Conservation (phyloP, 805 yeast genomes). For the Trichomonascus vanleenenianus region DNA sequence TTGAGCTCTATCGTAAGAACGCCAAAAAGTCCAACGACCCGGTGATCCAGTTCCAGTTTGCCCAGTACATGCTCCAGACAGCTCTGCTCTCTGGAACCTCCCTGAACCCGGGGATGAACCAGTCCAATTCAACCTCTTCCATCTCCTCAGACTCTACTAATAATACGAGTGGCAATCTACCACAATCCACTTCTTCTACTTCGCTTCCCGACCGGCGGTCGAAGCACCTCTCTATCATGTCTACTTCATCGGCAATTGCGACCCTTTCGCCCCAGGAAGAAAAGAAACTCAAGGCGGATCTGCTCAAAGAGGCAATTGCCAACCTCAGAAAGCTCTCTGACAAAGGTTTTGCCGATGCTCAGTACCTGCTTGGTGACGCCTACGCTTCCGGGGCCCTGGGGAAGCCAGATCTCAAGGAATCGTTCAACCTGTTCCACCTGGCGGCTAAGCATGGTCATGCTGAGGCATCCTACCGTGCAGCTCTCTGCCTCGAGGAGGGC, state of each 20-base stretch:
- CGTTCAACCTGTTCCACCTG: constrained; percentile 67
- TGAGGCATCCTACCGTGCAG: constrained; percentile 86
- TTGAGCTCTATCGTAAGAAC: constrained; percentile 79
- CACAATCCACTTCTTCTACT: not conserved
- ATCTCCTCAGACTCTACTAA: constrained; percentile 3
- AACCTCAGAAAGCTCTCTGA: constrained; percentile 66
- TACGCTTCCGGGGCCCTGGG: constrained; percentile 79
- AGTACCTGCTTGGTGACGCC: constrained; percentile 86
- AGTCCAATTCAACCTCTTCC: constrained; percentile 6
- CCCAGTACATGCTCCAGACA: constrained; percentile 82
- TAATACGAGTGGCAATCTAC: not conserved
- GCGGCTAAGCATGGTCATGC: constrained; percentile 93
- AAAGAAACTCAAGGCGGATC: constrained; percentile 39
- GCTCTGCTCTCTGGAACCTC: constrained; percentile 41
- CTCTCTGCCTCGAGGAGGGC: constrained; percentile 90
- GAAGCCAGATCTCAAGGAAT: constrained; percentile 67
- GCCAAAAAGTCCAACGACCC: constrained; percentile 84
- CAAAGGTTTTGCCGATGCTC: constrained; percentile 82
- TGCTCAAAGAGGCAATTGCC: constrained; percentile 68
- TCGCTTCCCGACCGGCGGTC: not conserved
- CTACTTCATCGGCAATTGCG: not conserved
- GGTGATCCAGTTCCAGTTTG: constrained; percentile 78
- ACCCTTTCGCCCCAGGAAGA: constrained; percentile 19
- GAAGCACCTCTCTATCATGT: not conserved
- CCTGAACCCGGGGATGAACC: not conserved